phyloP scores from a whole-genome alignment of 2,329 filamentous ascomycete genomes.

The Colletotrichum eleusines region DNA sequence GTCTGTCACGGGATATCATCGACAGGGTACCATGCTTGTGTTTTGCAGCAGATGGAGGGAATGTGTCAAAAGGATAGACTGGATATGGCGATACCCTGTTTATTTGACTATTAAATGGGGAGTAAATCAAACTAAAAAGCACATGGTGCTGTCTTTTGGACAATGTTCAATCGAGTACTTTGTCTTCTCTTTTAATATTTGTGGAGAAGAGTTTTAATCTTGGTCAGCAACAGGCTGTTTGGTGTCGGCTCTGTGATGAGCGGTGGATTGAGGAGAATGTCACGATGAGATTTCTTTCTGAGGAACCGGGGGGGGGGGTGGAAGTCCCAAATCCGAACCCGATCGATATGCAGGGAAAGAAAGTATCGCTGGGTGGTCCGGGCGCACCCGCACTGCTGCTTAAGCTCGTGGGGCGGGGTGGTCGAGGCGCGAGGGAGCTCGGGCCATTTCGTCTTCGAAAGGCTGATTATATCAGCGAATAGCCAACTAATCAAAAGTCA shows the following conservation, averaged over 20 bases:
- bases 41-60: constrained; percentile 5
- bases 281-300: neutral
- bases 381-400: neutral
- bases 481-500: too few relatives aligned
- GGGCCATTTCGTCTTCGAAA: neutral
- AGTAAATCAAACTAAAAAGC: neutral
- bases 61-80: constrained; percentile 38
- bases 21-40: constrained; percentile 31
- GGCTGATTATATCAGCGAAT: neutral
- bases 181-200: too few relatives aligned
- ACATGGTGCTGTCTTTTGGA: neutral
- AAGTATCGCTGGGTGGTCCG: neutral
- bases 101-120: constrained; percentile 15
- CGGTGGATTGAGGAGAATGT: neutral
- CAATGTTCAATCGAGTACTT: neutral
- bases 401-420: constrained; percentile 3
- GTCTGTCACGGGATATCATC: neutral
- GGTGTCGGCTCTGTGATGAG: too few relatives aligned
- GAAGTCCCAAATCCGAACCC: too few relatives aligned
- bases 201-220: too few relatives aligned
- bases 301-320: neutral
- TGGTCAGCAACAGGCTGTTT: too few relatives aligned
- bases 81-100: constrained; percentile 42
- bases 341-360: too few relatives aligned
- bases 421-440: constrained; percentile 7